Percentiles rank a stretch among this genome's conserved stretches.
Conservation (phyloP, 208 protist species). For the Novymonas esmeraldas region DNA sequence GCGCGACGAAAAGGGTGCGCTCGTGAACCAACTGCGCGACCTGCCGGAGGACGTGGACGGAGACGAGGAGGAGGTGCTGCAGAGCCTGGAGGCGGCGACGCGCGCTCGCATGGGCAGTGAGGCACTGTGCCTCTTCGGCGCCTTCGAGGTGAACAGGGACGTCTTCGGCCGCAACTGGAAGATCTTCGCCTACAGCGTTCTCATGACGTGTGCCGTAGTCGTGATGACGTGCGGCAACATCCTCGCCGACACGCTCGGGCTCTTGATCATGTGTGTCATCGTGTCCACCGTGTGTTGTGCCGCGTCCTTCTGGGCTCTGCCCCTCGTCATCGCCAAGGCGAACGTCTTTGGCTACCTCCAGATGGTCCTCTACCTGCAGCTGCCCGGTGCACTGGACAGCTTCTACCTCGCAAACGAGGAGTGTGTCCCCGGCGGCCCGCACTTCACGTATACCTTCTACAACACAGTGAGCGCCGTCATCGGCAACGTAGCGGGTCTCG, state of each 20-base stretch:
- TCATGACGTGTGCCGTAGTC: slow-evolving; percentile 45
- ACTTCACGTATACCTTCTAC: slow-evolving; percentile 66
- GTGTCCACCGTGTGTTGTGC: slow-evolving; percentile 33
- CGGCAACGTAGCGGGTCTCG: slow-evolving; percentile 34
- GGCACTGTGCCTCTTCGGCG: slow-evolving; percentile 34
- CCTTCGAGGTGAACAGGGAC: slow-evolving; percentile 57
- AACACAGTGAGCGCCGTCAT: slow-evolving; percentile 46
- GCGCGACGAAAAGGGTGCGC: slow-evolving; percentile 3
- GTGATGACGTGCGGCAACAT: slow-evolving; percentile 38
- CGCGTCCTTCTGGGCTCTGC: slow-evolving; percentile 47
- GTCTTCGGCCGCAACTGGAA: slow-evolving; percentile 41
- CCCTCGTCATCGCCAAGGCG: slow-evolving; percentile 48
- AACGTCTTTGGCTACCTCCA: slow-evolving; percentile 50
- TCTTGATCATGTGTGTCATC: slow-evolving; percentile 27
- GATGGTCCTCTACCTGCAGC: slow-evolving; percentile 40
- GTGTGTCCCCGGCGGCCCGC: slow-evolving; percentile 47
- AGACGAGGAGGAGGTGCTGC: not conserved
- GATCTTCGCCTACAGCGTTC: slow-evolving; percentile 38
- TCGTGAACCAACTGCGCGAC: slow-evolving; percentile 10
- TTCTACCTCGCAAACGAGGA: slow-evolving; percentile 49
- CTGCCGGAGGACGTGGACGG: not conserved
- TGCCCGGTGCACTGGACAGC: slow-evolving; percentile 36
- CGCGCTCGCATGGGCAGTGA: slow-evolving; percentile 15
- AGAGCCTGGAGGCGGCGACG: slow-evolving; percentile 9
- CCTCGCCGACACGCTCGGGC: slow-evolving; percentile 21